phyloP scores from a whole-genome alignment of 140 eudicot genomes.

The Bidens hawaiensis region DNA sequence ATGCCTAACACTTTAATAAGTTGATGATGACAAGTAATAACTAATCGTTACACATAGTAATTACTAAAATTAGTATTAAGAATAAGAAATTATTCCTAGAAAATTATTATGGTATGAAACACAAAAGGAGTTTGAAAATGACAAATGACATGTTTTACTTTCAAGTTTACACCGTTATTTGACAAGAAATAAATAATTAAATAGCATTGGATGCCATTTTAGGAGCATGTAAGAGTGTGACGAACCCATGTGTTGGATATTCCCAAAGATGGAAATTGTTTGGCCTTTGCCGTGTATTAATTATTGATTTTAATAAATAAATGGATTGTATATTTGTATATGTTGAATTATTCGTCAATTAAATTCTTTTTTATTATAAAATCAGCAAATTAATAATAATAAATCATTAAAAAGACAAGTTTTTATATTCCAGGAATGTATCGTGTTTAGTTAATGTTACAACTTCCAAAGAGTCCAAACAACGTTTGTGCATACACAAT shows the following conservation, averaged over 20 bases:
- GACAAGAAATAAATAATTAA: neutral
- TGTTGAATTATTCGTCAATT: neutral
- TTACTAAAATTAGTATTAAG: neutral
- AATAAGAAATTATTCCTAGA: too few species aligned
- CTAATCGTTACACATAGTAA: neutral
- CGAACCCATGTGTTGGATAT: slow-evolving; percentile 58
- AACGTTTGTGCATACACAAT: neutral
- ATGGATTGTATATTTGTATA: neutral
- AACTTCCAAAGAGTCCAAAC: neutral
- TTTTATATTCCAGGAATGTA: slow-evolving; percentile 7
- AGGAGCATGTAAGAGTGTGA: slow-evolving; percentile 27
- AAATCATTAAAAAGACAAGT: neutral
- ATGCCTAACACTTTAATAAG: too few species aligned
- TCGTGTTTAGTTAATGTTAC: slow-evolving; percentile 5
- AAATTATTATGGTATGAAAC: too few species aligned
- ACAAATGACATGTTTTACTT: too few species aligned
- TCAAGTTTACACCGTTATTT: neutral
- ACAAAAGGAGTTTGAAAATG: too few species aligned
- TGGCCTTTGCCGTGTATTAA: slow-evolving; percentile 32
- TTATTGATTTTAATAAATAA: neutral
- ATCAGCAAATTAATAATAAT: neutral
- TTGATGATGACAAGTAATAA: too few species aligned
- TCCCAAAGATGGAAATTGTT: slow-evolving; percentile 45
- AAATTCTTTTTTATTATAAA: neutral
- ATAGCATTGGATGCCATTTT: slow-evolving; percentile 56